phyloP scores from a whole-genome alignment of 306 rosid genomes.

The Vicia faba region DNA sequence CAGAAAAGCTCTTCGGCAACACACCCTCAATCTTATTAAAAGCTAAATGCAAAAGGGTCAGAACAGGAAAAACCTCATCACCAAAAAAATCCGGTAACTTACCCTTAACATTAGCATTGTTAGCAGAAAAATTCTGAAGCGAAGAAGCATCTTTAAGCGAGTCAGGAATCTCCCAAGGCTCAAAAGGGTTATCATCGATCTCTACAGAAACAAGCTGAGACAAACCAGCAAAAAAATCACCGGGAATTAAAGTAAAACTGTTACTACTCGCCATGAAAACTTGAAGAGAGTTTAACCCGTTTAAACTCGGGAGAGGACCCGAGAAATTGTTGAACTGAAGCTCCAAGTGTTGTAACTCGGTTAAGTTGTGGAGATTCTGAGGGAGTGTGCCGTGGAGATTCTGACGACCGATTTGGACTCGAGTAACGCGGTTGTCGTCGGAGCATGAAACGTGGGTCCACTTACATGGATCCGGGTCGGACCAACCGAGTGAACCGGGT shows the following conservation, averaged over 20 bases:
- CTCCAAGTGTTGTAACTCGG: constrained; percentile 63
- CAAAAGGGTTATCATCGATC: constrained; percentile 71
- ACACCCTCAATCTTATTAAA: constrained; percentile 65
- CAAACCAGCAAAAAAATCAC: constrained; percentile 61
- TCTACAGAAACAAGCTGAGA: constrained; percentile 60
- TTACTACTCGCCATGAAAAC: constrained; percentile 58
- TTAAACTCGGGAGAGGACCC: constrained; percentile 69
- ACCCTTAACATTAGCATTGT: constrained; percentile 68
- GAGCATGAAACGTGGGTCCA: constrained; percentile 62
- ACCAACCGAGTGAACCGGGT: constrained; percentile 57
- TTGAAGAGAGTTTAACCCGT: constrained; percentile 52
- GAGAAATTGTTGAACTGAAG: constrained; percentile 79
- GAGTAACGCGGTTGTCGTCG: constrained; percentile 46
- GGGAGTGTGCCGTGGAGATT: constrained; percentile 63
- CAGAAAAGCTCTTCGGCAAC: constrained; percentile 55
- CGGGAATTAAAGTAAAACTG: constrained; percentile 55
- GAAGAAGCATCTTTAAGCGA: constrained; percentile 50
- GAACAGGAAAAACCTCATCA: constrained; percentile 49
- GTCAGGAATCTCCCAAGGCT: constrained; percentile 68
- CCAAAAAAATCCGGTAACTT: constrained; percentile 59
- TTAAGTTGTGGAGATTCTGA: constrained; percentile 46
- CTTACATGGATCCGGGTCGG: constrained; percentile 60
- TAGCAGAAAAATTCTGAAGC: constrained; percentile 78
- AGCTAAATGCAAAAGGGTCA: constrained; percentile 68
- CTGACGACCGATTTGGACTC: constrained; percentile 70